These are phyloP conservation scores for Monosporozyma unispora DNA, from an alignment of 805 yeast genomes.

Conservation along the genomic window DNA sequence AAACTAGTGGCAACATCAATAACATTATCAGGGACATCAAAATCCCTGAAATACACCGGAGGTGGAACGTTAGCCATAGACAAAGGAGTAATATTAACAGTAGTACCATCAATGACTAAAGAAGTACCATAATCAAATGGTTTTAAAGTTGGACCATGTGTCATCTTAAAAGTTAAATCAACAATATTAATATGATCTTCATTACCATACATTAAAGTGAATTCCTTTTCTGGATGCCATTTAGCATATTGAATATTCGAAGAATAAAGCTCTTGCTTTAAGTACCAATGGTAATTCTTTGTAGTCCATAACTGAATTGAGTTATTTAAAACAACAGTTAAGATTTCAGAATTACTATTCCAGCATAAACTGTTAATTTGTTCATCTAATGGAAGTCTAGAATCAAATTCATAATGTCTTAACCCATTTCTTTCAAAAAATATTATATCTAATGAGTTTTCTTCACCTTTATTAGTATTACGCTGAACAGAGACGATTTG, in stretches of 20 bases:
- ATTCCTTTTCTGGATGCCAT: slow-evolving; percentile 89
- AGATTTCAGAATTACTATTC: slow-evolving; percentile 72
- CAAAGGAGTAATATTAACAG: slow-evolving; percentile 70
- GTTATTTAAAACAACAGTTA: slow-evolving; percentile 56
- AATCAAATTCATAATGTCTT: slow-evolving; percentile 75
- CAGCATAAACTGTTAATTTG: slow-evolving; percentile 51
- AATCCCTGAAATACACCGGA: slow-evolving; percentile 69
- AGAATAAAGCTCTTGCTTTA: slow-evolving; percentile 63
- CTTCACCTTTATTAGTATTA: slow-evolving; percentile 36
- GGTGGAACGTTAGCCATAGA: slow-evolving; percentile 88
- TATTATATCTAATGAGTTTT: slow-evolving; percentile 39
- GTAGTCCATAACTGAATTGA: slow-evolving; percentile 82
- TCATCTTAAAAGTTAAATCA: slow-evolving; percentile 55
- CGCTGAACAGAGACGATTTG: slow-evolving; percentile 77
- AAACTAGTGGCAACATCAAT: slow-evolving; percentile 56
- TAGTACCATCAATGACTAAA: slow-evolving; percentile 69
- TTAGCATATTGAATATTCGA: slow-evolving; percentile 36
- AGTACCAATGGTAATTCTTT: slow-evolving; percentile 92
- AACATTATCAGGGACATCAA: slow-evolving; percentile 47
- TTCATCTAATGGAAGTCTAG: slow-evolving; percentile 49
- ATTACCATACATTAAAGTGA: slow-evolving; percentile 61
- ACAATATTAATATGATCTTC: slow-evolving; percentile 45
- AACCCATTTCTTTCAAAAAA: slow-evolving; percentile 93
- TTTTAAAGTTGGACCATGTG: slow-evolving; percentile 57
- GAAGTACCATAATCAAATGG: slow-evolving; percentile 74